Base-by-base conservation (phyloP, 352 stramenopile genomes). In the Sclerospora graminicola region DNA sequence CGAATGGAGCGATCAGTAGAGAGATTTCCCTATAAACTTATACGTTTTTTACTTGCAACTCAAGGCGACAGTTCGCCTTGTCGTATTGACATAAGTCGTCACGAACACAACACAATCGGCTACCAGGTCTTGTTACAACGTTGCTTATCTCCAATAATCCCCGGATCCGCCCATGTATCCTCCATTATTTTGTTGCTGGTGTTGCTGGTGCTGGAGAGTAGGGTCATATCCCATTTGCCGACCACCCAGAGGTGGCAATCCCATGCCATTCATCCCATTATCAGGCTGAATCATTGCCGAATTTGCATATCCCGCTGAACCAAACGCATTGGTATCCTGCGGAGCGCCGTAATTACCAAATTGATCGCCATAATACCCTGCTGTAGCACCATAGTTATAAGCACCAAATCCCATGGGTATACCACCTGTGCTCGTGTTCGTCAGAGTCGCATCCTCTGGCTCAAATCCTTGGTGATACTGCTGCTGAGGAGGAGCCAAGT, bases 391-490 rank as follows among this genome's bases (percentile, higher is more conserved):
- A 29, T 63, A 68, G 20, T 44, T 56, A 30, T 59, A 71, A 15
- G 50, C 54, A 28, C 61, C 50, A 40, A 62, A 71, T 27, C 47
- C 48, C 51, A 72, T 55, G 20, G 51, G 45, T 10, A 62, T 26
- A 23, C 37, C 52, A 26, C 54, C 42, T 13, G 57, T 41, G 33
- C 60, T 65, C 14, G 30, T 41, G 26, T 33, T 57, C 23, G 29
- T 48, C 0, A 53, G 34, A n/a, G 32, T 36, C 2, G 66, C 72
- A 36, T 84, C 75, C 34, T 87, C 75, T 6, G 69, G 67, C 35
- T 87, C 75, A 42, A 87, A 84, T 0, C 69, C 72, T 9, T 69
- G 67, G 40, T 57, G 60, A 39, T 66, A 76, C 44, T 64, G 76
- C 28, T 49, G 59, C 27, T 57, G 45, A 19, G 54, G 46, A 35